phyloP scores from a whole-genome alignment of 495 filamentous ascomycete species.

The Penicillium atrosanguineum region DNA sequence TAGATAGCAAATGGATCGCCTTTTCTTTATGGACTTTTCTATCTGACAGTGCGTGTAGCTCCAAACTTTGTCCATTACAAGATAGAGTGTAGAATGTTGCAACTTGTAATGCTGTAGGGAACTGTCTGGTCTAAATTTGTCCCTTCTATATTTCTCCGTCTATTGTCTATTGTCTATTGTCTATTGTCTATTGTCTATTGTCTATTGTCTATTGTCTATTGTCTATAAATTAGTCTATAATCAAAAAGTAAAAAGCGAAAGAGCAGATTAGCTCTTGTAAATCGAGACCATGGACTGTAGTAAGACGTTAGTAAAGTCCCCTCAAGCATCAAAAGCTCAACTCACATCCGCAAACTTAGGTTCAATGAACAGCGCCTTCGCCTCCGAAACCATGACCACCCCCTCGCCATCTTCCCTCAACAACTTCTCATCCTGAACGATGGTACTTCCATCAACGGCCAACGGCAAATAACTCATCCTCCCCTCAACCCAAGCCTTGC shows the following conservation, averaged over 20 bases:
- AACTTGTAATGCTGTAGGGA: not conserved
- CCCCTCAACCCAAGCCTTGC: slow-evolving; percentile 44
- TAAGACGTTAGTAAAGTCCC: slow-evolving; percentile 13
- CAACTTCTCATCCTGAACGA: slow-evolving; percentile 11
- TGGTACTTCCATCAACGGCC: not conserved
- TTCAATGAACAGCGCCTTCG: slow-evolving; percentile 82
- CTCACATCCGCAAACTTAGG: slow-evolving; percentile 73
- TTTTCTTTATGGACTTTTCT: not conserved
- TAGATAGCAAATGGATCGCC: slow-evolving; percentile 42
- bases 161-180: too few relatives aligned
- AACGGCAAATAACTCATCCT: slow-evolving; percentile 27
- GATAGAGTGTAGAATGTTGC: not conserved
- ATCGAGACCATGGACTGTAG: slow-evolving; percentile 39
- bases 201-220: too few relatives aligned
- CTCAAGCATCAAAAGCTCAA: not conserved
- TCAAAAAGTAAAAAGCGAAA: not conserved
- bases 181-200: too few relatives aligned
- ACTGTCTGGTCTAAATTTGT: not conserved
- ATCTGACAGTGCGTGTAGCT: not conserved
- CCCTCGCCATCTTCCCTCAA: slow-evolving; percentile 46
- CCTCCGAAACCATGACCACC: slow-evolving; percentile 66
- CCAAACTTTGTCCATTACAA: not conserved
- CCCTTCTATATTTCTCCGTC: not conserved
- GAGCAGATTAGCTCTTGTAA: slow-evolving; percentile 25
- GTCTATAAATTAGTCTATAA: too few relatives aligned